Conservation (phyloP, 2,329 filamentous ascomycete species). For the Claviceps pazoutovae region DNA sequence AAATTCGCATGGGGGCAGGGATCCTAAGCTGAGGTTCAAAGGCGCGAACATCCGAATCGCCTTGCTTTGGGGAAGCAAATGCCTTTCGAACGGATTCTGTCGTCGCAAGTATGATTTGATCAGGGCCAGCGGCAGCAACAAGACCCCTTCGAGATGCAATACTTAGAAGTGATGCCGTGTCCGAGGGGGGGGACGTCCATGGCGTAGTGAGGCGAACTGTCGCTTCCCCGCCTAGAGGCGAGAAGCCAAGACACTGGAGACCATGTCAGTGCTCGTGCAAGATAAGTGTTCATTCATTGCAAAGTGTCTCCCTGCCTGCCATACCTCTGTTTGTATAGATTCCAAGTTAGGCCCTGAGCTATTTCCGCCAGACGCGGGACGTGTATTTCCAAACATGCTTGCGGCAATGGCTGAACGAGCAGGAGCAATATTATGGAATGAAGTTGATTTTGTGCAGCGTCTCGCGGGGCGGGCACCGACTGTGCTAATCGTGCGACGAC, state of each 20-base stretch:
- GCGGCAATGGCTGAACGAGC: constrained; percentile 18
- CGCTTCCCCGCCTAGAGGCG: constrained; percentile 62
- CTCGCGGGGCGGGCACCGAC: neutral
- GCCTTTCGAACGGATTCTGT: constrained; percentile 67
- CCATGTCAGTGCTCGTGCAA: neutral
- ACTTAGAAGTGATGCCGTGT: constrained; percentile 70
- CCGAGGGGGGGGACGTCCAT: constrained; percentile 64
- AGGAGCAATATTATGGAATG: constrained; percentile 14
- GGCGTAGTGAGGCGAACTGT: constrained; percentile 68
- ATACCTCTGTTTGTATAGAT: constrained; percentile 71
- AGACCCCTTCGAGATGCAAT: constrained; percentile 70
- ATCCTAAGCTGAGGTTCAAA: constrained; percentile 66
- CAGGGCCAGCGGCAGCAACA: constrained; percentile 75
- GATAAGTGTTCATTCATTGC: neutral
- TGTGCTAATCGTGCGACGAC: neutral
- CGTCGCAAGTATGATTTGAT: constrained; percentile 59
- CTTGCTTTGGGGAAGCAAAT: constrained; percentile 46
- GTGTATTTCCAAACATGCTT: constrained; percentile 44
- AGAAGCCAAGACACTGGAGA: constrained; percentile 61
- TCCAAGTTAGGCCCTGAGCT: constrained; percentile 51
- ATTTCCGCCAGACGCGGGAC: constrained; percentile 26
- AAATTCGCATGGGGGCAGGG: constrained; percentile 59
- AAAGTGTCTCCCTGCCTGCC: constrained; percentile 4
- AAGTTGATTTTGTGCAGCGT: neutral
- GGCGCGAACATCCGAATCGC: constrained; percentile 49